Percentiles rank a stretch among this genome's conserved stretches.
Evolutionary conservation across 1,284 basidiomycete species (phyloP).

Genomic region (Coniophora puteana): DNA sequence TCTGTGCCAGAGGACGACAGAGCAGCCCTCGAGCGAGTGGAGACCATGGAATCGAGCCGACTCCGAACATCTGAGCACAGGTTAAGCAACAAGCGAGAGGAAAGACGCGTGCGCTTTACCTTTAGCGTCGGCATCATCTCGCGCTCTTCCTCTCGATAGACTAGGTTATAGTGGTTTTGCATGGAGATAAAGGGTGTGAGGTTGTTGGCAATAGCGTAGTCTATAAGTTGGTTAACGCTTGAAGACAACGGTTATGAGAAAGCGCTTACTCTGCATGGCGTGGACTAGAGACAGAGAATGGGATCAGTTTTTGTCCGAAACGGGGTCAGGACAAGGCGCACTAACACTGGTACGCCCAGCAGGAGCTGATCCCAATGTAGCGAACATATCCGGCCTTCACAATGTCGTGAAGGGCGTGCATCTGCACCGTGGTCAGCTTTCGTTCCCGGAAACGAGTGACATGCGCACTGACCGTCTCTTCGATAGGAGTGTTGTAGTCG

Average conservation of each 20-base stretch:
- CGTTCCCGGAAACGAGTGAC: too few species aligned
- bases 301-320: too few species aligned
- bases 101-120: conserved; percentile 13
- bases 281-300: conserved; percentile 21
- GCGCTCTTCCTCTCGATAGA: conserved; percentile 54
- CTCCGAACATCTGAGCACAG: conserved; percentile 26
- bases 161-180: conserved; percentile 49
- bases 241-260: too few species aligned
- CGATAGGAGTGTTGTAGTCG: neutral
- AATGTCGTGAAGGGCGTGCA: conserved; percentile 59
- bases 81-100: conserved; percentile 16
- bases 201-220: conserved; percentile 35
- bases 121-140: conserved; percentile 51
- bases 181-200: conserved; percentile 55
- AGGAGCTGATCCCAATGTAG: conserved; percentile 54
- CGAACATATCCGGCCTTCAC: conserved; percentile 50
- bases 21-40: conserved; percentile 40
- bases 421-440: too few species aligned
- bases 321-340: neutral
- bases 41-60: conserved; percentile 39
- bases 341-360: conserved; percentile 37
- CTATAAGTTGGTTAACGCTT: too few species aligned
- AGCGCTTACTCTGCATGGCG: conserved; percentile 32
- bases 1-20: conserved; percentile 31
- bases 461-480: too few species aligned